phyloP scores from a whole-genome alignment of 129 eudicot species.

The Cynara cardunculus region DNA sequence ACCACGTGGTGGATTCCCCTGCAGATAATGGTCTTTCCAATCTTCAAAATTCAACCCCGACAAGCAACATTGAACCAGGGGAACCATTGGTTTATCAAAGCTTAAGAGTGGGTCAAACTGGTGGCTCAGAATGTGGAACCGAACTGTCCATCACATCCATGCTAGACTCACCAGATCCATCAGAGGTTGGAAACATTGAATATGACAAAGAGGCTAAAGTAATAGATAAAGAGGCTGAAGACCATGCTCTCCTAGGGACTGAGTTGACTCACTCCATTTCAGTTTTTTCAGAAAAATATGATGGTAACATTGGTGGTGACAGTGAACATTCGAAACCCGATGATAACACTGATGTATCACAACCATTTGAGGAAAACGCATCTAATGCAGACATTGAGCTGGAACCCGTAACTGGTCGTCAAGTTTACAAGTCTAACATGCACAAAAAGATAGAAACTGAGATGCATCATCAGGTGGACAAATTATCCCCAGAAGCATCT shows the following conservation, averaged over 20 bases:
- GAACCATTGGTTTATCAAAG: conserved; percentile 37
- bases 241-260: conserved; percentile 25
- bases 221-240: conserved; percentile 39
- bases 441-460: neutral
- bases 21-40: conserved; percentile 20
- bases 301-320: neutral
- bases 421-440: conserved; percentile 1
- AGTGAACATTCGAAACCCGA: conserved; percentile 7
- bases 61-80: conserved; percentile 18
- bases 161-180: conserved; percentile 86
- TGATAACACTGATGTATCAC: conserved; percentile 10
- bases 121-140: conserved; percentile 81
- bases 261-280: conserved; percentile 32
- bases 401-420: conserved; percentile 23
- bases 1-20: conserved; percentile 27
- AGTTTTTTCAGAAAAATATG: conserved; percentile 31
- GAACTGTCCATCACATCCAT: conserved; percentile 84
- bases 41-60: conserved; percentile 12
- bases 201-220: conserved; percentile 28
- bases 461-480: neutral
- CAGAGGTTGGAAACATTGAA: conserved; percentile 45
- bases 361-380: conserved; percentile 18
- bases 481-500: conserved; percentile 42
- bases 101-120: conserved; percentile 32
- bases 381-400: conserved; percentile 17